phyloP scores from a whole-genome alignment of 2,329 filamentous ascomycete species.

The Penicillium sclerotiorum region DNA sequence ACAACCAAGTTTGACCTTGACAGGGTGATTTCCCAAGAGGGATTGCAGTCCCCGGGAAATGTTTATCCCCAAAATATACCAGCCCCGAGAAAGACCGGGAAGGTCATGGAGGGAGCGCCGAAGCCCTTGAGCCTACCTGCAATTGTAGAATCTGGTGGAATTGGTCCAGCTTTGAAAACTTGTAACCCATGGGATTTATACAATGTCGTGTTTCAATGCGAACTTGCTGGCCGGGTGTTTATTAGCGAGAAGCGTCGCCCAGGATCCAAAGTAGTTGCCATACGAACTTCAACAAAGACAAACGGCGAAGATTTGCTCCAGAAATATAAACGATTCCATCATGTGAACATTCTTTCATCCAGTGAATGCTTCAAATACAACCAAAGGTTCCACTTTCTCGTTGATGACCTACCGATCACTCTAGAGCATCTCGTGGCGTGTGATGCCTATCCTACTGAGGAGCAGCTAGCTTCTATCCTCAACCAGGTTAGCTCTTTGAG shows the following conservation, averaged over 20 bases:
- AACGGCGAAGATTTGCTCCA: constrained; percentile 1
- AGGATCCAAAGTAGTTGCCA: constrained; percentile 15
- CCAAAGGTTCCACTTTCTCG: constrained; percentile 8
- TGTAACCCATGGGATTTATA: constrained; percentile 24
- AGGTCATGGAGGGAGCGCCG: no score
- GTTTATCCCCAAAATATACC: no score
- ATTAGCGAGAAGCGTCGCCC: constrained; percentile 8
- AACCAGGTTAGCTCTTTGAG: constrained; percentile 13
- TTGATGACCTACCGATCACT: constrained; percentile 18
- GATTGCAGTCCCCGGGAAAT: no score
- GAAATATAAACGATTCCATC: background rate
- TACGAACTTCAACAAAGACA: constrained; percentile 8
- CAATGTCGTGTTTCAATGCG: constrained; percentile 11
- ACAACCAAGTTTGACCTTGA: no score
- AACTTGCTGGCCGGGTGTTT: constrained; percentile 17
- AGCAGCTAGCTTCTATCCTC: constrained; percentile 18
- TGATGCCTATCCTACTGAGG: constrained; percentile 18
- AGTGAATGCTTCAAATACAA: constrained; percentile 14
- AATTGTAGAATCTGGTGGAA: no score
- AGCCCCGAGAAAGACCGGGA: no score
- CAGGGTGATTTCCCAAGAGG: no score
- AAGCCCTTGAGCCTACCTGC: no score
- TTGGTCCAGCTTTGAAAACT: no score
- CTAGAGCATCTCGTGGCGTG: constrained; percentile 18
- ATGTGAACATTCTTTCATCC: constrained; percentile 10